Percentiles rank a stretch among this genome's conserved stretches.
Conservation (phyloP, 148 eudicot genomes). For the Diospyros lotus region DNA sequence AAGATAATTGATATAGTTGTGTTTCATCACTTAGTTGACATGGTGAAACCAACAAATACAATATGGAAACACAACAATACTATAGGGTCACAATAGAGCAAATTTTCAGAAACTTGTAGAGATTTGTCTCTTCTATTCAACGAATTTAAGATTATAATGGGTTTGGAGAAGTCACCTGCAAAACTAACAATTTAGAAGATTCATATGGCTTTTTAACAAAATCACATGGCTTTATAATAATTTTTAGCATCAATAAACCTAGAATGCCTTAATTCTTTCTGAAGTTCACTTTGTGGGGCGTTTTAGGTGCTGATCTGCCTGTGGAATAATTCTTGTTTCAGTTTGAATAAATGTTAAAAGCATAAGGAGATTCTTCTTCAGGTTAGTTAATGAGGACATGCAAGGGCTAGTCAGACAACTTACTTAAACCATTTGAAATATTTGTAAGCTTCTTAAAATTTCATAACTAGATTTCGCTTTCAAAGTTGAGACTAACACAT, state of each 20-base stretch:
- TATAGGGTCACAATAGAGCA: background rate
- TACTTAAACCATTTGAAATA: background rate
- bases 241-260: too few species aligned
- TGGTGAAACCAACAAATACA: too few species aligned
- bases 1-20: too few species aligned
- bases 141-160: background rate
- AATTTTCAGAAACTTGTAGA: too few species aligned
- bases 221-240: background rate
- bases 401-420: background rate
- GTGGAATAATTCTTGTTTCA: background rate
- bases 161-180: background rate
- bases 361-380: background rate
- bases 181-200: background rate
- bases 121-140: background rate
- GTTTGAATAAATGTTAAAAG: background rate
- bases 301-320: background rate
- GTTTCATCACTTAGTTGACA: too few species aligned
- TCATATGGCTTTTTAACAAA: background rate
- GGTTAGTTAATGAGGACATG: background rate
- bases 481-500: background rate
- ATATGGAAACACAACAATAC: too few species aligned
- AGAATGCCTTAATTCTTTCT: background rate
- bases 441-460: background rate
- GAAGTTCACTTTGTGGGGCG: background rate
- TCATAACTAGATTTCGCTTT: background rate